These are phyloP conservation scores for Fusarium lateritium DNA, from an alignment of 2,329 filamentous ascomycete genomes.

Conservation along the genomic window DNA sequence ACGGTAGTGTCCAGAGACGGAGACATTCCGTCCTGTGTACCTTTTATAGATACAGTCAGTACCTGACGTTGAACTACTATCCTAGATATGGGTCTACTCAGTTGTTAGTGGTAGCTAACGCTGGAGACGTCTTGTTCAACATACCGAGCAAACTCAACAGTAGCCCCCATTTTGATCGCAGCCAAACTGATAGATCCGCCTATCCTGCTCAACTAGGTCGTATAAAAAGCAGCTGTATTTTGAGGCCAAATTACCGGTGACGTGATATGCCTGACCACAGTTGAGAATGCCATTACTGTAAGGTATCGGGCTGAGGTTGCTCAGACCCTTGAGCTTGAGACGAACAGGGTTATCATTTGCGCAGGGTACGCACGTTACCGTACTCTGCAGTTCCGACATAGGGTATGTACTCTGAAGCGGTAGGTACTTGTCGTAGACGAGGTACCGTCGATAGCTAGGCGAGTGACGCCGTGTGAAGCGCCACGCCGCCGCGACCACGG, in stretches of 20 bases:
- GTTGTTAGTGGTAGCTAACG: not conserved
- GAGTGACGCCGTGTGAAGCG: conserved; percentile 49
- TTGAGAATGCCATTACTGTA: conserved; percentile 16
- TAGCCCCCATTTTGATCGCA: conserved; percentile 14
- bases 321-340: conserved; percentile 24
- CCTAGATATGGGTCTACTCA: conserved; percentile 22
- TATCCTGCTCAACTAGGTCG: not conserved
- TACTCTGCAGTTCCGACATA: conserved; percentile 8
- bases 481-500: conserved; percentile 44
- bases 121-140: conserved; percentile 19
- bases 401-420: conserved; percentile 23
- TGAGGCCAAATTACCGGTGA: conserved; percentile 15
- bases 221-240: not conserved
- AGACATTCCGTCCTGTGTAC: conserved; percentile 27
- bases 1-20: conserved; percentile 15
- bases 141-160: not conserved
- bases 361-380: conserved; percentile 10
- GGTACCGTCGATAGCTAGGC: conserved; percentile 22
- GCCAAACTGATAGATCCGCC: not conserved
- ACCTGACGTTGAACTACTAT: conserved; percentile 1
- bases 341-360: conserved; percentile 12
- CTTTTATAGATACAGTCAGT: not conserved
- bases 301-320: conserved; percentile 28
- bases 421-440: conserved; percentile 35
- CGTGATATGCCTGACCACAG: conserved; percentile 29